Percentiles rank a stretch among this genome's conserved stretches.
Evolutionary conservation across 225 moss, liverwort and hornwort species (phyloP).

Genomic region (Takakia lepidozioides): DNA sequence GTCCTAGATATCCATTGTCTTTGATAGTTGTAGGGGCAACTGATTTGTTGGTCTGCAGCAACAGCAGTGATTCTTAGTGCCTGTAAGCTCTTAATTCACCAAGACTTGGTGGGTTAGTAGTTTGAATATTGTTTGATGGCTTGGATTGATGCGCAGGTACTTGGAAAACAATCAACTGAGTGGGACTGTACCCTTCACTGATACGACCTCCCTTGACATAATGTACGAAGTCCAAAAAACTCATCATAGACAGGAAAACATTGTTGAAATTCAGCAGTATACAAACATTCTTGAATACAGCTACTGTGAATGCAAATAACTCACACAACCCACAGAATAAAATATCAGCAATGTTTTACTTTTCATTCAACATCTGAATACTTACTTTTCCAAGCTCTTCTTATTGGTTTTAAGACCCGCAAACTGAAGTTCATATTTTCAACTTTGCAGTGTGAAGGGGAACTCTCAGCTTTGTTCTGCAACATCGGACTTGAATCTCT

Average conservation of each 20-base stretch:
- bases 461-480: slow-evolving; percentile 34
- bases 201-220: slow-evolving; percentile 5
- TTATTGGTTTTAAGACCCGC: no score
- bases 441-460: slow-evolving; percentile 32
- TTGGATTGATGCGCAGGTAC: slow-evolving; percentile 9
- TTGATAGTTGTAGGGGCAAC: not conserved
- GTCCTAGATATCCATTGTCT: not conserved
- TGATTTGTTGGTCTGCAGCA: not conserved
- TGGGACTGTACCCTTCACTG: slow-evolving; percentile 23
- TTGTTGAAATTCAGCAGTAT: no score
- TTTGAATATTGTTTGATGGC: not conserved
- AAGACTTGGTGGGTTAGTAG: not conserved
- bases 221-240: no score
- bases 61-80: not conserved
- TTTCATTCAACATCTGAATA: no score
- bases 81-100: not conserved
- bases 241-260: no score
- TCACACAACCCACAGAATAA: no score
- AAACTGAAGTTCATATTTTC: no score
- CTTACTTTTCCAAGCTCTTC: no score
- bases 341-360: no score
- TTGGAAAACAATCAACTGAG: slow-evolving; percentile 37
- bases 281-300: slow-evolving; percentile 1
- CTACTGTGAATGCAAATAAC: slow-evolving; percentile 16
- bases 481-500: slow-evolving; percentile 24